Evolutionary conservation across 75 land plant genomes (phyloP), one percentile per base, ranked within the genome.

Genomic region (Selaginella moellendorffii): DNA sequence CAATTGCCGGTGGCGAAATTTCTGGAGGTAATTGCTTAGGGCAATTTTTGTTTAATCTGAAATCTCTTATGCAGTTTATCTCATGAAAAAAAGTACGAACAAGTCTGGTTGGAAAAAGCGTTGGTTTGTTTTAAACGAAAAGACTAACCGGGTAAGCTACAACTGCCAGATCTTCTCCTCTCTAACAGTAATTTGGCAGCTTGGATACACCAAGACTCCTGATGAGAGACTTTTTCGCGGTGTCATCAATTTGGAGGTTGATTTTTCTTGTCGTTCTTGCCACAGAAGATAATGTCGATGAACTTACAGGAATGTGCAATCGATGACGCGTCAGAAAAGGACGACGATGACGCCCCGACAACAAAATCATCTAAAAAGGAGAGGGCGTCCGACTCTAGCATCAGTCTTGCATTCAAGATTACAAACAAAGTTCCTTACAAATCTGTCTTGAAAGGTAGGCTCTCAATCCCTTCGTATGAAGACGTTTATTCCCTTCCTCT

Each of bases 71-170:
- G 24, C 59, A 56, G 59, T 19, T 9, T 56, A 21, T 56, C 59
- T 56, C 9, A 8, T 56, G n/a, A 56, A 56, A 21, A 56, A 56
- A 19, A 56, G 59, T 56, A 25, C 8, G 19, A 56, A 56, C 23
- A 25, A 56, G 25, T 21, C 21, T 24, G 24, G 59, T 19, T 56
- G 59, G 59, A 56, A 56, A 19, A 56, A 56, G 24, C 59, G 59
- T n/a, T 56, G 59, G 59, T 56, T 56, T 56, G 59, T 56, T 5
- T 24, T 56, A 19, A 56, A 56, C 59, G 59, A 56, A 21, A 56
- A 56, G 46, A 21, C 59, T 19, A 56, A 56, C 59, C 5, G n/a
- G 59, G 59, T 56, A 21, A 56, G 59, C 9, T 21, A 14, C 14
- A 56, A 19, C 59, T 2, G 24, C 59, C 2, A 2, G n/a, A 56